Conservation (phyloP, 768 basidiomycete species). For the Lenzites betulinus region DNA sequence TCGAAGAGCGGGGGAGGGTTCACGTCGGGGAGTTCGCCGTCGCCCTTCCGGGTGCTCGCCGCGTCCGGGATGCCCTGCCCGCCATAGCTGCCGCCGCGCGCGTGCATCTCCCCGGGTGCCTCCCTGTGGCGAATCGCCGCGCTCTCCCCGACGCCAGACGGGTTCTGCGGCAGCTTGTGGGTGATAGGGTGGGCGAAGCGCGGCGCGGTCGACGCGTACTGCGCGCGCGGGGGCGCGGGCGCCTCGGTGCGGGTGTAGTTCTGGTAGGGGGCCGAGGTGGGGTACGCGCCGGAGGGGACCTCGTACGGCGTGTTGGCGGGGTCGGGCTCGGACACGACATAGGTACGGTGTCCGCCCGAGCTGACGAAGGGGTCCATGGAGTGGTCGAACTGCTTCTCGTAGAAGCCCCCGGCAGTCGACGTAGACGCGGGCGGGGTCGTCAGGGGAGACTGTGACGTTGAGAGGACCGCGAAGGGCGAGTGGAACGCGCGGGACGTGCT, state of each 20-base stretch:
- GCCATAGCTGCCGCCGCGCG: slow-evolving; percentile 43
- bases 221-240: slow-evolving; percentile 38
- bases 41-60: slow-evolving; percentile 39
- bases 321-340: slow-evolving; percentile 77
- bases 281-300: slow-evolving; percentile 69
- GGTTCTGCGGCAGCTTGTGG: slow-evolving; percentile 41
- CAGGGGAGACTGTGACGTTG: slow-evolving; percentile 36
- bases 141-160: slow-evolving; percentile 49
- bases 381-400: slow-evolving; percentile 65
- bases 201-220: slow-evolving; percentile 43
- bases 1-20: slow-evolving; percentile 49
- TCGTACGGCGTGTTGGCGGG: slow-evolving; percentile 59
- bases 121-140: slow-evolving; percentile 44
- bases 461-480: slow-evolving; percentile 61
- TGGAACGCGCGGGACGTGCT: slow-evolving; percentile 56
- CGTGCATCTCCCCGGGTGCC: slow-evolving; percentile 50
- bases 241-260: slow-evolving; percentile 44
- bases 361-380: slow-evolving; percentile 49
- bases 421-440: slow-evolving; percentile 35
- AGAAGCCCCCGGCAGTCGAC: slow-evolving; percentile 25
- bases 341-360: slow-evolving; percentile 54
- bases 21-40: slow-evolving; percentile 43
- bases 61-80: slow-evolving; percentile 47
- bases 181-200: slow-evolving; percentile 48
- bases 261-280: slow-evolving; percentile 41